Conservation (phyloP, 768 basidiomycete genomes). For the Mycena chlorophos region DNA sequence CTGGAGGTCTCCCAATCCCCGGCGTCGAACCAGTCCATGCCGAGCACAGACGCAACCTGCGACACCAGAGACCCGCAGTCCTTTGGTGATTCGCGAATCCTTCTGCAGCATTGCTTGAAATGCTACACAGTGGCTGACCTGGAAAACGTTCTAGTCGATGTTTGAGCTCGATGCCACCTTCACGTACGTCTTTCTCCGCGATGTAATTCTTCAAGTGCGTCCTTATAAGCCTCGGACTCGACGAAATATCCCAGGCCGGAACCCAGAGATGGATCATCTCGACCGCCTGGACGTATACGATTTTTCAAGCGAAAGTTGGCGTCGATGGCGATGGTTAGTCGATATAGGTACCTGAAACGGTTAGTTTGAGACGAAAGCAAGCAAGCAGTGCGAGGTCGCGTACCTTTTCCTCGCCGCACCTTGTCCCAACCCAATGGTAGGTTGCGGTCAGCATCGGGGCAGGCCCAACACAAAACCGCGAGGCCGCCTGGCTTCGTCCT, state of each 20-base stretch:
- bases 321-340: conserved; percentile 16
- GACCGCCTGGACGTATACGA: conserved; percentile 6
- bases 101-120: conserved; percentile 21
- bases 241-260: conserved; percentile 17
- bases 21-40: conserved; percentile 16
- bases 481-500: not conserved
- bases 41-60: conserved; percentile 16
- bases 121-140: conserved; percentile 19
- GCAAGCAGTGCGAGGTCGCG: not conserved
- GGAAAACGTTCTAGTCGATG: too few species aligned
- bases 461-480: conserved; percentile 18
- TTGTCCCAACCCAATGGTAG: conserved; percentile 17
- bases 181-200: conserved; percentile 10
- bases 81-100: conserved; percentile 17
- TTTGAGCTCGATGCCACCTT: not conserved
- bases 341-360: conserved; percentile 12
- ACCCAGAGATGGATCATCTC: conserved; percentile 15
- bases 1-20: conserved; percentile 25
- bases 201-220: conserved; percentile 2
- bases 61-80: conserved; percentile 10
- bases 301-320: conserved; percentile 24
- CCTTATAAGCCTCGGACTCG: conserved; percentile 1
- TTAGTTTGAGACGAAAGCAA: too few species aligned
- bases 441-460: conserved; percentile 14
- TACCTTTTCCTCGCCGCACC: not conserved